phyloP scores from a whole-genome alignment of 495 filamentous ascomycete genomes.

The Delitschia confertaspora region DNA sequence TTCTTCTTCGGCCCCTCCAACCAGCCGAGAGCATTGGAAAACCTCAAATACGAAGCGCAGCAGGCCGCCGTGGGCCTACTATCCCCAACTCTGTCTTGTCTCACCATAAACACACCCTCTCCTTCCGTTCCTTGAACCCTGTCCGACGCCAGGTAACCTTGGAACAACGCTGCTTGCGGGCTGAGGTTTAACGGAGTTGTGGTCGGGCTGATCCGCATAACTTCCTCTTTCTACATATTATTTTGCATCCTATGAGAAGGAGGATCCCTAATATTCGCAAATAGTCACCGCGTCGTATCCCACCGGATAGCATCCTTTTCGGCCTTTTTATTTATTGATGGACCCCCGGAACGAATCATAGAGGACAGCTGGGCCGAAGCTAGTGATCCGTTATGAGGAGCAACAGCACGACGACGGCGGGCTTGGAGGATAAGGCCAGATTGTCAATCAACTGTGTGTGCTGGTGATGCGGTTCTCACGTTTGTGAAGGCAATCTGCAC shows the following conservation, averaged over 20 bases:
- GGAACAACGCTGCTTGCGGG: conserved; percentile 17
- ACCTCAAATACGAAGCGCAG: conserved; percentile 23
- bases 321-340: too few species aligned
- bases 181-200: conserved; percentile 9
- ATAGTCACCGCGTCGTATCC: conserved; percentile 9
- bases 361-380: conserved; percentile 5
- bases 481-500: conserved; percentile 31
- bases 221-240: conserved; percentile 21
- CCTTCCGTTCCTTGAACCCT: conserved; percentile 26
- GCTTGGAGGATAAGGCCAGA: conserved; percentile 18
- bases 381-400: too few species aligned
- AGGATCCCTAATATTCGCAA: conserved; percentile 11
- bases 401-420: too few species aligned
- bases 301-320: too few species aligned
- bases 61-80: conserved; percentile 16
- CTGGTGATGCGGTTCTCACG: conserved; percentile 15
- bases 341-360: conserved; percentile 20
- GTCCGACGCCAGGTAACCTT: conserved; percentile 16
- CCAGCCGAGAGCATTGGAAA: conserved; percentile 8
- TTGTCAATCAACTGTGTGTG: too few species aligned
- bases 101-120: conserved; percentile 20
- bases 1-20: conserved; percentile 12
- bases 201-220: conserved; percentile 20
- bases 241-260: conserved; percentile 22
- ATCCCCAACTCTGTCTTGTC: conserved; percentile 15